Base-by-base conservation (phyloP, 352 stramenopile species). In the Pythium volutum region DNA sequence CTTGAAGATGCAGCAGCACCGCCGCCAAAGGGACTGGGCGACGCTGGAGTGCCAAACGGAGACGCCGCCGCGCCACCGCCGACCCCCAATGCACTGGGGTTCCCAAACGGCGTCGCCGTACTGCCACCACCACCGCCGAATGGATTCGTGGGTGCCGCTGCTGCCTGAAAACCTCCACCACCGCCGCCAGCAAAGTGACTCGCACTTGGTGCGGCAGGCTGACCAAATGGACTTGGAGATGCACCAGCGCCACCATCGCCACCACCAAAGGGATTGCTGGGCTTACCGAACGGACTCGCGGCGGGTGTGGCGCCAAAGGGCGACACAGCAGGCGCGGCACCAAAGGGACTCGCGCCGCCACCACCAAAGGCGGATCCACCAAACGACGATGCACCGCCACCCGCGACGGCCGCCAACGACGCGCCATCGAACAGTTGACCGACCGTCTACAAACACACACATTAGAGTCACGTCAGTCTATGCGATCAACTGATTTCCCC, bases 341-440 rank as follows among this genome's bases (percentile, higher is more conserved):
- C 69, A 57, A 50, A n/a, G 59, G 48, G 54, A 60, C 51, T 31
- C 56, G 22, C 41, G 18, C 26, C 26, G 11, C 38, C 50, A 25
- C 36, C 61, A 16, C 61, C 52, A 22, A 81, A 85, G 0, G 69
- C 51, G 62, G 54, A 76, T 11, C 48, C 54, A 7, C 62, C 47
- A 31, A 81, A 86, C 0, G 67, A 50, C 65, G 55, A 76, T 11
- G 55, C 52, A 1, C 48, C 51, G 8, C 47, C 57, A 11, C 53
- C 58, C 22, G 48, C 39, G 6, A 63, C 41, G 2, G 61, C 54
- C 11, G 69, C 62, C 34, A 87, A 51, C 3, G 66, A 48, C 33
- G 87, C 75, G 36, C 81, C 81, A 38, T 73, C 71, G 47, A 90
- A 86, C 12, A 90, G 62, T 10, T 77, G 79, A 57, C 77, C 70